Conservation (phyloP, 192 early-diverging fungal species). For the Diversispora epigaea region DNA sequence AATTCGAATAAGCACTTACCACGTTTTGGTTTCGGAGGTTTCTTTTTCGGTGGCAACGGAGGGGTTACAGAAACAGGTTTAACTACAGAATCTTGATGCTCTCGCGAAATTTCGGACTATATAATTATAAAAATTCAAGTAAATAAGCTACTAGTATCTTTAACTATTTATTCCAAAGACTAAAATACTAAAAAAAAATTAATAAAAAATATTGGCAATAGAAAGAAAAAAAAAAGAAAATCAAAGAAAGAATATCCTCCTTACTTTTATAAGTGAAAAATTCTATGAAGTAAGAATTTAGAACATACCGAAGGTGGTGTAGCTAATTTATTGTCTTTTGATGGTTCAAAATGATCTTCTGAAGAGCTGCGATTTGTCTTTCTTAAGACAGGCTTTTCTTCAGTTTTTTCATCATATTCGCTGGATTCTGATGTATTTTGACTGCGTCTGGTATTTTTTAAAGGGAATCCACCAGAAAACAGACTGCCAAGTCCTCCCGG, state of each 20-base stretch:
- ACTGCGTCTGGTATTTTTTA: slow-evolving; percentile 56
- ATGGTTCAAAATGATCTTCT: slow-evolving; percentile 12
- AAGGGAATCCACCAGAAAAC: slow-evolving; percentile 70
- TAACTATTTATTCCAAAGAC: background rate
- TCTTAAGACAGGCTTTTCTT: background rate
- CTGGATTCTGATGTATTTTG: background rate
- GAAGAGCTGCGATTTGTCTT: background rate
- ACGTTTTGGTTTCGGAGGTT: background rate
- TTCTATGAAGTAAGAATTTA: background rate
- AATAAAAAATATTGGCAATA: background rate
- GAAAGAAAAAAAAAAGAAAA: no score
- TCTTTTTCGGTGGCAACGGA: background rate
- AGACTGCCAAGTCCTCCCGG: slow-evolving; percentile 76
- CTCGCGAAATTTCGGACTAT: background rate
- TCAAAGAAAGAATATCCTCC: no score
- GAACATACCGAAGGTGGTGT: background rate
- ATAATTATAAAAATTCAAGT: background rate
- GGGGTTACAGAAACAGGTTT: background rate
- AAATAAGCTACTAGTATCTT: background rate
- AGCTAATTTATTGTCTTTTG: background rate
- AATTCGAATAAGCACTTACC: background rate
- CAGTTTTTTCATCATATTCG: background rate
- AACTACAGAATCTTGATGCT: background rate
- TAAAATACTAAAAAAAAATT: background rate
- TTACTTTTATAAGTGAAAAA: no score